phyloP scores from a whole-genome alignment of 2,329 filamentous ascomycete genomes.

The Aspergillus sclerotialis region DNA sequence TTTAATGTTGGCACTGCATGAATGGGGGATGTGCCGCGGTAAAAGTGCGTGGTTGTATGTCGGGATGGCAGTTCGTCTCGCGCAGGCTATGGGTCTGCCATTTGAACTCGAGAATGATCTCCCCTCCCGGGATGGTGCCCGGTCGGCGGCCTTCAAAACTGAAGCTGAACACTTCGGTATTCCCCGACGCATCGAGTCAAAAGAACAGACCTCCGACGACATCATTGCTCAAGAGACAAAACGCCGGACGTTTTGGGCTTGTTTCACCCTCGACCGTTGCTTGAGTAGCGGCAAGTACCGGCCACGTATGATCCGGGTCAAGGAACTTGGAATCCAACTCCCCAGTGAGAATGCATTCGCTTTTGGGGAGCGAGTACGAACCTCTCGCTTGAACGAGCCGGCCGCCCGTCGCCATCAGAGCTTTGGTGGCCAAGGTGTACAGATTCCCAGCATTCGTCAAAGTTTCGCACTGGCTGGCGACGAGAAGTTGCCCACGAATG shows the following conservation, averaged over 20 bases:
- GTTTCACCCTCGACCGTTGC: constrained; percentile 51
- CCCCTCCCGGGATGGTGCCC: constrained; percentile 38
- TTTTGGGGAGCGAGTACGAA: constrained; percentile 49
- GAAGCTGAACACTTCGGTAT: constrained; percentile 35
- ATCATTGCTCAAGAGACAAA: constrained; percentile 49
- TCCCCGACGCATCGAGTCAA: constrained; percentile 24
- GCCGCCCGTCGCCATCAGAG: constrained; percentile 30
- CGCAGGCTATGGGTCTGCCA: constrained; percentile 40
- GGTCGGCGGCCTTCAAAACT: constrained; percentile 28
- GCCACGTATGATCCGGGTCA: constrained; percentile 45
- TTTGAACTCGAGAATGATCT: constrained; percentile 42
- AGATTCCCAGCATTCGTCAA: constrained; percentile 37
- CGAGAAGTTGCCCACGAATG: constrained; percentile 30
- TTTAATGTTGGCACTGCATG: constrained; percentile 51
- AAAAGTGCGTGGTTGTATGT: constrained; percentile 47
- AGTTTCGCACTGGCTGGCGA: constrained; percentile 31
- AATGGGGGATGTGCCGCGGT: constrained; percentile 51
- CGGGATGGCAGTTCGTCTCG: constrained; percentile 39
- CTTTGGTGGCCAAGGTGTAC: constrained; percentile 34
- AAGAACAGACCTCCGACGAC: constrained; percentile 36
- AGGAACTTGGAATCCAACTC: constrained; percentile 48
- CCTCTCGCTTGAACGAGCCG: constrained; percentile 42
- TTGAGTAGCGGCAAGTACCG: constrained; percentile 49
- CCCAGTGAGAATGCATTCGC: constrained; percentile 51
- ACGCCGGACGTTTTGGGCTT: constrained; percentile 53